These are phyloP conservation scores for Eudorina sp. DNA, from an alignment of 139 green algal genomes.

Conservation along the genomic window DNA sequence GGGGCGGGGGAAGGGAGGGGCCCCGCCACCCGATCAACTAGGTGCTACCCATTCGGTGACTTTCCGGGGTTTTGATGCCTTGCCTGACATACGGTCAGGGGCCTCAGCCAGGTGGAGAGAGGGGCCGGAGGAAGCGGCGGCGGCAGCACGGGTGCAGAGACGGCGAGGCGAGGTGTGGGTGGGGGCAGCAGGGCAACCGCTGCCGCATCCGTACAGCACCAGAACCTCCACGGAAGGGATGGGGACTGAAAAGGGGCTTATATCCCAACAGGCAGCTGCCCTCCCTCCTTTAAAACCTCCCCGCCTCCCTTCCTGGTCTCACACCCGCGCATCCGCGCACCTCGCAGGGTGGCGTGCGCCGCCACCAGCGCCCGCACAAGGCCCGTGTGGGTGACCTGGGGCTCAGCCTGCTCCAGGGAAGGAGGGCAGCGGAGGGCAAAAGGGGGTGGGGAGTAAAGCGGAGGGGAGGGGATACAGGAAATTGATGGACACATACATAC, in stretches of 20 bases:
- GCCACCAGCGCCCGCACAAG: constrained; percentile 49
- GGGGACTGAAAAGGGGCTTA: background rate
- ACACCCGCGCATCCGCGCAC: background rate
- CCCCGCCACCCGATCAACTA: too few species aligned
- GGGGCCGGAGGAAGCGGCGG: too few species aligned
- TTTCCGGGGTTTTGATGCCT: too few species aligned
- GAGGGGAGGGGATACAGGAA: background rate
- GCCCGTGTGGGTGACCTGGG: constrained; percentile 34
- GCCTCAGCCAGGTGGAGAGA: too few species aligned
- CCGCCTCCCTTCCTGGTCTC: background rate
- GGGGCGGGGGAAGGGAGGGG: background rate
- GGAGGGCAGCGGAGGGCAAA: background rate
- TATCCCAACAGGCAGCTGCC: background rate
- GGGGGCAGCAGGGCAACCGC: too few species aligned
- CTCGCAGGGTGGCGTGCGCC: constrained; percentile 39
- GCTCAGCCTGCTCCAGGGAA: constrained; percentile 28
- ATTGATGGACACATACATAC: background rate
- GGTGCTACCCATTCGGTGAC: too few species aligned
- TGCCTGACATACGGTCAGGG: too few species aligned
- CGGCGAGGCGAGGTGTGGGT: too few species aligned
- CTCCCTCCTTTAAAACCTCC: background rate
- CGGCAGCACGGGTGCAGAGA: too few species aligned
- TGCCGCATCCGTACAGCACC: background rate
- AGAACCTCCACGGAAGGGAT: background rate
- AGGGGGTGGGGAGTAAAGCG: background rate